Evolutionary conservation across 2,329 filamentous ascomycete species (phyloP).

Genomic region (Hymenoscyphus salicellus): DNA sequence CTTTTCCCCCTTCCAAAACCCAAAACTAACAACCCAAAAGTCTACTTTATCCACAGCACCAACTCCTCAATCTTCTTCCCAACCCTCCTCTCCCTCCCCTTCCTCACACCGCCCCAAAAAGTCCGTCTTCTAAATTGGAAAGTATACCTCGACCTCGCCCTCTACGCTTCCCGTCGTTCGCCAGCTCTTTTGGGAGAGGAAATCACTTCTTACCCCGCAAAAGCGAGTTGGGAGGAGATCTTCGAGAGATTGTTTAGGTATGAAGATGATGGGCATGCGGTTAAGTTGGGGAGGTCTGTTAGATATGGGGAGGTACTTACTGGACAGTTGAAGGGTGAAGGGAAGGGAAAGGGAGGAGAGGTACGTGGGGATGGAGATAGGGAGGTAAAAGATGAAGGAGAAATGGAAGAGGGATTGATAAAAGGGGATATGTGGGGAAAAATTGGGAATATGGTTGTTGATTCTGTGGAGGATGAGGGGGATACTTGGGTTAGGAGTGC

Average conservation of each 20-base stretch:
- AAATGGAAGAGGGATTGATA: constrained; percentile 51
- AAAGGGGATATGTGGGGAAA: constrained; percentile 58
- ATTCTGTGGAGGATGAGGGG: constrained; percentile 55
- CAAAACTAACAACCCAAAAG: too few relatives aligned
- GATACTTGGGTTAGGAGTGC: constrained; percentile 56
- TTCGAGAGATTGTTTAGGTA: constrained; percentile 47
- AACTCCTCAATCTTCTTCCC: constrained; percentile 73
- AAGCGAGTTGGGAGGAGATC: constrained; percentile 38
- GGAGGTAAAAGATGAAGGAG: constrained; percentile 34
- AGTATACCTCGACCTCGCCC: constrained; percentile 67
- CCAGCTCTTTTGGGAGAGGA: constrained; percentile 59
- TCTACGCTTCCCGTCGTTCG: constrained; percentile 68
- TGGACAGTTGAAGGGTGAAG: constrained; percentile 40
- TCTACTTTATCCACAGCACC: constrained; percentile 76
- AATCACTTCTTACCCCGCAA: constrained; percentile 57
- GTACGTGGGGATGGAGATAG: too few relatives aligned
- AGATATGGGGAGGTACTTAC: constrained; percentile 58
- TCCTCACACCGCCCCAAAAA: constrained; percentile 60
- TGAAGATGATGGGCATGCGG: constrained; percentile 76
- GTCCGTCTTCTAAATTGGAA: constrained; percentile 77
- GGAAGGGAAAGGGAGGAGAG: constrained; percentile 48
- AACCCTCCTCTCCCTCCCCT: constrained; percentile 58
- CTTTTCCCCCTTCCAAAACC: too few relatives aligned
- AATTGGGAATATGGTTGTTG: constrained; percentile 59
- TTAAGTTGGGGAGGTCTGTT: constrained; percentile 72